A percentile compares a stretch with the other conserved stretches of the same genome.
These are phyloP conservation scores for Podospora conica DNA, from an alignment of 495 filamentous ascomycete genomes.

Conservation along the genomic window DNA sequence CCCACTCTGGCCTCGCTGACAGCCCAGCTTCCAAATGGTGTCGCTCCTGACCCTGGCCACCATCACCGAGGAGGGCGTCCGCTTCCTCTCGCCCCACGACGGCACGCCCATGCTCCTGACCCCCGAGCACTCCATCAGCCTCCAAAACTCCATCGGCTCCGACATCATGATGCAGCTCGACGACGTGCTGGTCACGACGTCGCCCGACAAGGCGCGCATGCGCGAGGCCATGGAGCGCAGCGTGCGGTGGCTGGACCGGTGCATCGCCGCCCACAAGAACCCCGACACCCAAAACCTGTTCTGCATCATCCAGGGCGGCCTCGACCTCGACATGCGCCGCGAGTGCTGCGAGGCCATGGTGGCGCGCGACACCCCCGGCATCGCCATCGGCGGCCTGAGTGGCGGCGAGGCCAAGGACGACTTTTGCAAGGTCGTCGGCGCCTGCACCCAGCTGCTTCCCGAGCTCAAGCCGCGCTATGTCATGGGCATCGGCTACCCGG, in stretches of 20 bases:
- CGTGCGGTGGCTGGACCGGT: constrained; percentile 97
- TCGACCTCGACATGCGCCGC: constrained; percentile 81
- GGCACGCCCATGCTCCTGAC: constrained; percentile 96
- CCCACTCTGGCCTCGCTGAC: neutral
- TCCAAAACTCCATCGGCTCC: constrained; percentile 95
- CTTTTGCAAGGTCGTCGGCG: constrained; percentile 62
- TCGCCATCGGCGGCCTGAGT: constrained; percentile 90
- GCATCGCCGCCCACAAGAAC: constrained; percentile 84
- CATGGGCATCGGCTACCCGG: constrained; percentile 97
- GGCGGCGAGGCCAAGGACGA: constrained; percentile 66
- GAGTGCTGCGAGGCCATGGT: constrained; percentile 90
- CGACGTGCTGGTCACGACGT: constrained; percentile 93
- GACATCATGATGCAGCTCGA: constrained; percentile 99
- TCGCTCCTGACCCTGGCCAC: constrained; percentile 89
- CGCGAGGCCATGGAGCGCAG: constrained; percentile 91
- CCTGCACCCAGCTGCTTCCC: constrained; percentile 78
- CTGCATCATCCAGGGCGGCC: constrained; percentile 94
- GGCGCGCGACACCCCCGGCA: constrained; percentile 82
- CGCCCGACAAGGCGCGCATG: constrained; percentile 79
- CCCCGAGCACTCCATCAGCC: constrained; percentile 90
- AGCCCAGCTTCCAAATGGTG: constrained; percentile 91
- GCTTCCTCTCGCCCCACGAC: constrained; percentile 91
- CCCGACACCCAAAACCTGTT: constrained; percentile 87
- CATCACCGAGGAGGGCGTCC: constrained; percentile 91
- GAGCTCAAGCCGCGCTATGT: constrained; percentile 93